These are phyloP conservation scores for Kwoniella mangroviensis DNA, from an alignment of 768 basidiomycete genomes.

Conservation along the genomic window DNA sequence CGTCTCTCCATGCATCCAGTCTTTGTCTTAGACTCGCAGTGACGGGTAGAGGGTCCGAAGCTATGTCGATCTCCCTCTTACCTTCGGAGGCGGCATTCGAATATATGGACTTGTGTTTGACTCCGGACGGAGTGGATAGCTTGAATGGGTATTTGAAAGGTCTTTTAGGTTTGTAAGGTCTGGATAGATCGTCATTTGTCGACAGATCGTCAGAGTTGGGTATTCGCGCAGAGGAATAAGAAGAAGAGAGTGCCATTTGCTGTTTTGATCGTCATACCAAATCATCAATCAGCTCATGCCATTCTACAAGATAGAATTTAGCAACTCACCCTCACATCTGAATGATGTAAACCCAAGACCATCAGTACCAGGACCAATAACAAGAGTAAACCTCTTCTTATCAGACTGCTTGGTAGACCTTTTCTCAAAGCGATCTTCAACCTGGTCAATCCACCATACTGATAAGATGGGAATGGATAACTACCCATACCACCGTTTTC, in stretches of 20 bases:
- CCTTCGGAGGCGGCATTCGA: not conserved
- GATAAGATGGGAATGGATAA: slow-evolving; percentile 32
- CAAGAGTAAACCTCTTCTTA: slow-evolving; percentile 5
- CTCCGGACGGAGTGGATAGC: slow-evolving; percentile 2
- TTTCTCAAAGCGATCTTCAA: slow-evolving; percentile 12
- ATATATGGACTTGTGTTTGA: not conserved
- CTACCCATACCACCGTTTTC: slow-evolving; percentile 26
- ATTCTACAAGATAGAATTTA: not conserved
- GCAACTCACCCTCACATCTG: not conserved
- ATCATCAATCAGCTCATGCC: not conserved
- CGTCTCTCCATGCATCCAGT: slow-evolving; percentile 54
- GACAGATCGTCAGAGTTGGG: not conserved
- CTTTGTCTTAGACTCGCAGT: slow-evolving; percentile 55
- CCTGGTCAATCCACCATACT: not conserved
- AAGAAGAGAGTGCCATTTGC: slow-evolving; percentile 1
- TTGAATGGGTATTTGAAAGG: slow-evolving; percentile 11
- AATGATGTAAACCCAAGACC: not conserved
- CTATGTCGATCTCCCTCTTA: slow-evolving; percentile 39
- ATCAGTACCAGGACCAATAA: not conserved
- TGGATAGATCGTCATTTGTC: not conserved
- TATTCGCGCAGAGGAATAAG: not conserved
- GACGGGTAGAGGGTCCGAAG: slow-evolving; percentile 54
- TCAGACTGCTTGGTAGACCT: too few species aligned
- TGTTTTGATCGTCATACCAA: not conserved
- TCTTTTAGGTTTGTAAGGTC: slow-evolving; percentile 1